These are phyloP conservation scores for Hippophae gyantsensis DNA, from an alignment of 306 rosid genomes.

Conservation along the genomic window DNA sequence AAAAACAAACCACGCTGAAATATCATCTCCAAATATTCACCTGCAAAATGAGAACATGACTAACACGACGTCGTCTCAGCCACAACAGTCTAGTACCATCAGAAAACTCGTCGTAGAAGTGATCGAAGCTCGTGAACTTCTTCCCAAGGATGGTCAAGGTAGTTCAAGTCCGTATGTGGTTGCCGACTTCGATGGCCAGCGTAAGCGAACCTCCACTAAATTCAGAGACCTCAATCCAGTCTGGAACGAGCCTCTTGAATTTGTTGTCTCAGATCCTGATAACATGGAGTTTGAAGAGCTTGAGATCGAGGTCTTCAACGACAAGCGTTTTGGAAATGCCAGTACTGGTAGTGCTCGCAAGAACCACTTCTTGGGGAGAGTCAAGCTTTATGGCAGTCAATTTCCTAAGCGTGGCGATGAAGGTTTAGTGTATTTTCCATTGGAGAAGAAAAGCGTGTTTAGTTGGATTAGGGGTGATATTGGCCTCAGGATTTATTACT, in stretches of 20 bases:
- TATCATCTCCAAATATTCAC: not conserved
- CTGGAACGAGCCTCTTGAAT: slow-evolving; percentile 80
- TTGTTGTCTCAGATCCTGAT: slow-evolving; percentile 72
- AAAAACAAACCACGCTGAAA: not conserved
- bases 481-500: slow-evolving; percentile 49
- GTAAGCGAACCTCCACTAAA: slow-evolving; percentile 62
- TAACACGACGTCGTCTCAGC: slow-evolving; percentile 30
- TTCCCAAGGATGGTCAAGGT: slow-evolving; percentile 95
- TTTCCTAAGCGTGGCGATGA: slow-evolving; percentile 64
- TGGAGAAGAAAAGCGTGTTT: slow-evolving; percentile 91
- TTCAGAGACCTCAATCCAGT: slow-evolving; percentile 63
- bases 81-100: slow-evolving; percentile 16
- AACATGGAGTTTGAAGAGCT: slow-evolving; percentile 82
- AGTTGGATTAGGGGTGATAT: slow-evolving; percentile 84
- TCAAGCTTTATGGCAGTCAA: slow-evolving; percentile 67
- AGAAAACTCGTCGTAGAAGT: slow-evolving; percentile 67
- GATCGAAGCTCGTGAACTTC: slow-evolving; percentile 71
- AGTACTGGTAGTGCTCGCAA: slow-evolving; percentile 47
- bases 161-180: slow-evolving; percentile 89
- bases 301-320: slow-evolving; percentile 79
- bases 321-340: slow-evolving; percentile 56
- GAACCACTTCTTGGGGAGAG: slow-evolving; percentile 80
- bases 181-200: slow-evolving; percentile 77
- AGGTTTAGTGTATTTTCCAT: slow-evolving; percentile 43
- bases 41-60: slow-evolving; percentile 45